Evolutionary conservation across 306 rosid species (phyloP).

Genomic region (Erythrophleum fordii): DNA sequence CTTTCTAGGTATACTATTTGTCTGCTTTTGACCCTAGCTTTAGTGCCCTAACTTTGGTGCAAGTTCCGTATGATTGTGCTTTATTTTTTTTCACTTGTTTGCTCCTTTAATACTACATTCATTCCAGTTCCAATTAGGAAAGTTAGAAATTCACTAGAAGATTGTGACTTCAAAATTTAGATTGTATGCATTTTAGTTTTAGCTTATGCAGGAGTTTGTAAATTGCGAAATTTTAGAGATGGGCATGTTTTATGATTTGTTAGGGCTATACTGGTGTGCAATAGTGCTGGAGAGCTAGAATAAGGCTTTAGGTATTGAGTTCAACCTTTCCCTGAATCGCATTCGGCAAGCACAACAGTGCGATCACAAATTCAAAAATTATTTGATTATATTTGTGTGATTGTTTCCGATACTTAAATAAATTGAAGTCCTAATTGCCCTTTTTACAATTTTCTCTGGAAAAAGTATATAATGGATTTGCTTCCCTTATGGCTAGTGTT

Average conservation of each 20-base stretch:
- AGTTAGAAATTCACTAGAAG: not conserved
- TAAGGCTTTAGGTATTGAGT: conserved; percentile 28
- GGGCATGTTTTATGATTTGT: not conserved
- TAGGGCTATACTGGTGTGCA: conserved; percentile 10
- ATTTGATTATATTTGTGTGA: not conserved
- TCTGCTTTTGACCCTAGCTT: not conserved
- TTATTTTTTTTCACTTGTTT: conserved; percentile 6
- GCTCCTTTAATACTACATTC: not conserved
- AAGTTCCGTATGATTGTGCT: conserved; percentile 17
- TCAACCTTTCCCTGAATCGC: conserved; percentile 8
- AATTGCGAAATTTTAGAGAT: conserved; percentile 18
- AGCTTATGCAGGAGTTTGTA: not conserved
- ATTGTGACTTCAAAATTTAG: conserved; percentile 16
- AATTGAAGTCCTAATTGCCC: not conserved
- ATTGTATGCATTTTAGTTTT: conserved; percentile 2
- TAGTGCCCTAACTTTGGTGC: conserved; percentile 25
- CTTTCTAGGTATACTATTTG: conserved; percentile 28
- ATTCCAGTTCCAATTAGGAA: not conserved
- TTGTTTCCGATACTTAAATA: not conserved
- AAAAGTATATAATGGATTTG: conserved; percentile 14
- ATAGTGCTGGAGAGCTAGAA: conserved; percentile 9
- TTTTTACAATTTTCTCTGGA: not conserved
- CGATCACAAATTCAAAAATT: conserved; percentile 28
- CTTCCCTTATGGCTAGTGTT: not conserved
- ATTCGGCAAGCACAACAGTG: conserved; percentile 4